phyloP scores from a whole-genome alignment of 305 asterid genomes.

The Solanum chacoense region DNA sequence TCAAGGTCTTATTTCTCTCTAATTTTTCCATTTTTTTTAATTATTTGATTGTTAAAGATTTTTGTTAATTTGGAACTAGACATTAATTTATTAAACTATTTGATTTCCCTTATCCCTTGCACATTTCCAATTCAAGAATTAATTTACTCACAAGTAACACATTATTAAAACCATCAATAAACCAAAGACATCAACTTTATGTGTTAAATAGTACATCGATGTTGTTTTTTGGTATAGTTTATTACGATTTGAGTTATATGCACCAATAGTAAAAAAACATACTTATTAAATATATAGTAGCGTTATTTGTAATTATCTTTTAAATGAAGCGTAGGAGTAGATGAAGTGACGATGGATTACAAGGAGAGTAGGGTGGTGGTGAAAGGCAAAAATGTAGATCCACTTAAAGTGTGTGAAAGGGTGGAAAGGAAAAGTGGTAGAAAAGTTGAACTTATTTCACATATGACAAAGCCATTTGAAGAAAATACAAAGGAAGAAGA shows the following conservation, averaged over 20 bases:
- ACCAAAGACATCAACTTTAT: not conserved
- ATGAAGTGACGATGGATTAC: conserved; percentile 16
- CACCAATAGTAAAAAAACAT: rapidly evolving
- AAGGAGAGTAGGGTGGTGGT: conserved; percentile 25
- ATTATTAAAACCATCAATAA: not conserved
- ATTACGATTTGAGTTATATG: not conserved
- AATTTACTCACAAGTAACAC: not conserved
- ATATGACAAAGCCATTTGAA: conserved; percentile 13
- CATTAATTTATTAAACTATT: not conserved
- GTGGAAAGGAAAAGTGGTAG: conserved; percentile 22
- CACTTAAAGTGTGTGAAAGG: conserved; percentile 25
- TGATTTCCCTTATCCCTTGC: not conserved
- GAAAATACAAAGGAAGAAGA: not conserved
- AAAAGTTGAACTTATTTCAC: conserved; percentile 27
- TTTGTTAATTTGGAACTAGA: conserved; percentile 3
- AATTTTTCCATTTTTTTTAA: not conserved
- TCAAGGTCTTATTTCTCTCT: conserved; percentile 26
- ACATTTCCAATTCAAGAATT: conserved; percentile 19
- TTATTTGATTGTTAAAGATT: not conserved
- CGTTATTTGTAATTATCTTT: not conserved
- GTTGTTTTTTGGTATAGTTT: not conserved
- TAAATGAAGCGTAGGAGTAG: conserved; percentile 4
- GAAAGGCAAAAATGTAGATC: conserved; percentile 25
- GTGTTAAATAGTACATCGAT: not conserved
- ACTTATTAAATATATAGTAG: not conserved